phyloP scores from a whole-genome alignment of 2,329 filamentous ascomycete species.

The Phialophora tarda region DNA sequence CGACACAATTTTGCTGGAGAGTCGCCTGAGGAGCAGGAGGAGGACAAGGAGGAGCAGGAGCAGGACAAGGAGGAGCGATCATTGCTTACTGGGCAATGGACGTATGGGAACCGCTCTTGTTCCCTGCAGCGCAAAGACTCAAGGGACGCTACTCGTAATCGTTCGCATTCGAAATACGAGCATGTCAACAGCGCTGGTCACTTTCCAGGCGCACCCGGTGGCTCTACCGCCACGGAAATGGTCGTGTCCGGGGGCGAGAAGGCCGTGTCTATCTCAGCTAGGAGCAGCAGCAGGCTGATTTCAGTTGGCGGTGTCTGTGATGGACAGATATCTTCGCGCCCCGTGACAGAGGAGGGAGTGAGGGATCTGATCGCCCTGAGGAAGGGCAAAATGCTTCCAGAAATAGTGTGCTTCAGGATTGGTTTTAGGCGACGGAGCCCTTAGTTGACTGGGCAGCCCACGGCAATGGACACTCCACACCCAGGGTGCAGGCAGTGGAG shows the following conservation, averaged over 20 bases:
- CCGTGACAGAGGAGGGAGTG: constrained; percentile 17
- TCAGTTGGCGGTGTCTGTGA: neutral
- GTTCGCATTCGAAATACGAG: constrained; percentile 9
- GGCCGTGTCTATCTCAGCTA: constrained; percentile 2
- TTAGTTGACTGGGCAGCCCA: neutral
- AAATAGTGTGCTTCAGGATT: constrained; percentile 23
- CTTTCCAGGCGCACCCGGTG: neutral
- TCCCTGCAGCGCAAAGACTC: neutral
- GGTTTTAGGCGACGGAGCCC: constrained; percentile 11
- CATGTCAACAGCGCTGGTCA: constrained; percentile 1
- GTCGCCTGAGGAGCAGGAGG: neutral
- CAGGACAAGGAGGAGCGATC: neutral
- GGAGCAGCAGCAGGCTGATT: constrained; percentile 1
- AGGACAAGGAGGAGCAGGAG: neutral
- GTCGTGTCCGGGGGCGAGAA: constrained; percentile 2
- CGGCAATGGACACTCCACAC: constrained; percentile 1
- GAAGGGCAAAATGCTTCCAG: constrained; percentile 7
- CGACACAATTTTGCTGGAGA: neutral
- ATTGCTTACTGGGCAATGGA: constrained; percentile 6
- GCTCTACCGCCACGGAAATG: constrained; percentile 1
- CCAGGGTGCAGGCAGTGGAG: neutral
- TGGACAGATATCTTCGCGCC: neutral
- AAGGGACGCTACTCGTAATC: neutral
- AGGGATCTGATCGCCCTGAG: constrained; percentile 3
- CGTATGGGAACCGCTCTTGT: neutral